phyloP scores from a whole-genome alignment of 768 basidiomycete genomes.

The Lyophyllum semitale region DNA sequence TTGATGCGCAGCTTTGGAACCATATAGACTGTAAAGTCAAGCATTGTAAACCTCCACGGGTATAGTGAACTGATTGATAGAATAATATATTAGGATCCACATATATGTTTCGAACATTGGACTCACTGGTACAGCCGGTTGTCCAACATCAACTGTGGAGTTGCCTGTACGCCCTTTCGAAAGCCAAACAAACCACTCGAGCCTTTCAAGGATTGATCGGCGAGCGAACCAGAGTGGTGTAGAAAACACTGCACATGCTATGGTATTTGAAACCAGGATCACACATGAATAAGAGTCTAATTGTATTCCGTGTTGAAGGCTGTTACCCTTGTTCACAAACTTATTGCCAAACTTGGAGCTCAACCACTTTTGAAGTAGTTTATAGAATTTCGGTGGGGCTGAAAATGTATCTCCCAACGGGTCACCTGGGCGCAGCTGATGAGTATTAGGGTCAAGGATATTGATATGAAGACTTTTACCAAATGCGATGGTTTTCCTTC shows the following conservation, averaged over 20 bases:
- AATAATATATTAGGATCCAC: no score
- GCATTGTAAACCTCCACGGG: slow-evolving; percentile 35
- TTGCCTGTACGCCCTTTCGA: no score
- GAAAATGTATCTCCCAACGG: background rate
- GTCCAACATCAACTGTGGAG: no score
- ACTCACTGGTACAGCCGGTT: no score
- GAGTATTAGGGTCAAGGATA: background rate
- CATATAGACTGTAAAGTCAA: slow-evolving; percentile 30
- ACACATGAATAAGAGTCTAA: background rate
- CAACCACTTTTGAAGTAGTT: background rate
- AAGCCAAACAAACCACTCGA: background rate
- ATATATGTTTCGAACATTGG: no score
- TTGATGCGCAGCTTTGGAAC: slow-evolving; percentile 24
- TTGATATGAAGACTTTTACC: slow-evolving; percentile 3
- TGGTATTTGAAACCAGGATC: background rate
- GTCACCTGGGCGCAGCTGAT: background rate
- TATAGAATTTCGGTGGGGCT: background rate
- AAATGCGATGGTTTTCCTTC: slow-evolving; percentile 6
- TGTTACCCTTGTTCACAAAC: background rate
- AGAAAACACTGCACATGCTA: background rate
- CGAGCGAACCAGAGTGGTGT: background rate
- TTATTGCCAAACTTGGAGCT: background rate
- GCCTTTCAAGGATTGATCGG: background rate
- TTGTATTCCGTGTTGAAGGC: background rate
- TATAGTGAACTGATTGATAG: no score